Evolutionary conservation across 2,329 filamentous ascomycete genomes (phyloP), one percentile per base, ranked within the genome.

Genomic region (Bretziella fagacearum): DNA sequence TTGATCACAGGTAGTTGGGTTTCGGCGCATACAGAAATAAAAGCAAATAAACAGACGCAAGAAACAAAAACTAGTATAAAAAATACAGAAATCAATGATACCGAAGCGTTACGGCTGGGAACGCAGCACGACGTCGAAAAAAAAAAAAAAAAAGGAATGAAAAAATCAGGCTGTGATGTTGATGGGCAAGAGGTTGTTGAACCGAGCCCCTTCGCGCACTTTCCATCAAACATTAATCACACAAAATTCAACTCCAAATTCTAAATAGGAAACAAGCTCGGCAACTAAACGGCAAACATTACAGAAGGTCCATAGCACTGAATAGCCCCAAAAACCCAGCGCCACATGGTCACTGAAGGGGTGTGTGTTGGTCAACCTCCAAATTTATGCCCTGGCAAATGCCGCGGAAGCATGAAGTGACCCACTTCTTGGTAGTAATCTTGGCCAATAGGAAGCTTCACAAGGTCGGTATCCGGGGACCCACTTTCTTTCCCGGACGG

Each of bases 231-330:
- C 10, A 10, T n/a, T 30, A 22, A 23, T 39, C 18, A 20, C 35
- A 39, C 35, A 20, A 39, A 20, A 4, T 17, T 23, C 35, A n/a
- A 10, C 17, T 18, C 35, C n/a, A 39, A 20, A 20, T 39, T 39
- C 35, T 22, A 39, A 39, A 22, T 39, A 39, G 35, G 35, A 39
- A 39, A 39, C 13, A 39, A 39, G 35, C 35, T 39, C 35, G 35
- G 35, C 35, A 39, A 39, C 23, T n/a, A 4, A 22, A 10, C n/a
- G 18, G 17, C 35, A 22, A 3, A 39, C 8, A 18, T 13, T 39
- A 20, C 35, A 39, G 35, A 39, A 22, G 35, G 35, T 39, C 35
- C 18, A 17, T 39, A 10, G 35, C 35, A 13, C 15, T 22, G 10
- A 11, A 39, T 10, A 18, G 6, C 35, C 35, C n/a, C 7, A 25